Evolutionary conservation across 2,329 filamentous ascomycete species (phyloP).

Genomic region (Hypocreales sp.): DNA sequence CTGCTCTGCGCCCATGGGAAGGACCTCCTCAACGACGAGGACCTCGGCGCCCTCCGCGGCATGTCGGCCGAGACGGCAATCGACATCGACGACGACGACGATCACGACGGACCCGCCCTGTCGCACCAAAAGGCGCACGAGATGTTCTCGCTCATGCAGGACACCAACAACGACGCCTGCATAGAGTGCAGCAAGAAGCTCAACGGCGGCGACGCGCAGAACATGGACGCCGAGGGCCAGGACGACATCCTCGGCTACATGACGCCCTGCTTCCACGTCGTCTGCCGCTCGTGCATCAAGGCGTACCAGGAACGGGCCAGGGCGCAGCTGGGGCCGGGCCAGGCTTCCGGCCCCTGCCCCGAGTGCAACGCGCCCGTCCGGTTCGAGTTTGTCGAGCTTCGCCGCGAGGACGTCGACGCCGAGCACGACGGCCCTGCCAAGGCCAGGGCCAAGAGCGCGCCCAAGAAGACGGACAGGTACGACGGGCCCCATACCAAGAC

Average conservation of each 20-base stretch:
- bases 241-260: conserved; percentile 60
- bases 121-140: conserved; percentile 65
- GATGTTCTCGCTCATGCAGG: conserved; percentile 69
- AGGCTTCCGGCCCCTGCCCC: conserved; percentile 41
- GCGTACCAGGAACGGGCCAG: conserved; percentile 39
- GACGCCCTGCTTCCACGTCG: conserved; percentile 73
- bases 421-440: conserved; percentile 38
- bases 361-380: conserved; percentile 51
- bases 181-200: conserved; percentile 53
- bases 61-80: conserved; percentile 76
- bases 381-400: conserved; percentile 52
- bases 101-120: conserved; percentile 40
- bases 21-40: conserved; percentile 73
- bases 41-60: conserved; percentile 66
- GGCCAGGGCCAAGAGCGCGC: conserved; percentile 14
- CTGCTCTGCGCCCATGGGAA: conserved; percentile 89
- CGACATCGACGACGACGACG: conserved; percentile 68
- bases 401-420: conserved; percentile 39
- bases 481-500: conserved; percentile 87
- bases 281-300: conserved; percentile 62
- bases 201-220: conserved; percentile 35
- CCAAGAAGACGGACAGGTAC: conserved; percentile 54
- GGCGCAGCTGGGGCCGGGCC: conserved; percentile 18
- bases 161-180: conserved; percentile 66
- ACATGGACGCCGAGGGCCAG: conserved; percentile 41